Evolutionary conservation across 2,329 filamentous ascomycete genomes (phyloP), one percentile per base, ranked within the genome.

Genomic region (Alternaria triticina): DNA sequence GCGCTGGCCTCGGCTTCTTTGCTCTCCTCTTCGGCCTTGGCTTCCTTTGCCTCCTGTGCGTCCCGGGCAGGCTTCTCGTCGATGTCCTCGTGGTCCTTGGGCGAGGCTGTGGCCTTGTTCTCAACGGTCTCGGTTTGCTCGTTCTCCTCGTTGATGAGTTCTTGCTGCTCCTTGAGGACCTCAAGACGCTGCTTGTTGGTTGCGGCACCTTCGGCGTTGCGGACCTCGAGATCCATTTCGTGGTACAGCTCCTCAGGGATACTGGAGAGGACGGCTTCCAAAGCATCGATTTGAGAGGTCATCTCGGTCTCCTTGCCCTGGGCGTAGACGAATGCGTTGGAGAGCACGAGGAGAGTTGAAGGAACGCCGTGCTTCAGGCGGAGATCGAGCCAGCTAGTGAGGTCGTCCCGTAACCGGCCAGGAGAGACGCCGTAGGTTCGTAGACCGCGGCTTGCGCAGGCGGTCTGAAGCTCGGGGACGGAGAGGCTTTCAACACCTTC

Each of bases 131-230:
- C 88, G 75, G 92, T 92, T 83, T 99, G 95, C 84, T 96, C 88
- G 68, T 95, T 96, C 85, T 99, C 96, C 79, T 99, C 96, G 68
- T 97, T 91, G 62, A 99, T 99, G 67, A 99, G 89, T 79, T 97
- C 96, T 81, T 99, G 92, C 84, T 99, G 96, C 84, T 99, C 96
- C 87, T 94, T 96, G 78, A 99, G 87, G 15, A 99, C 96, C 84
- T 99, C 96, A 45, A 99, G 91, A 79, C 96, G 91, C 86, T 98
- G 96, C 87, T 96, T 97, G 88, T 99, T 99, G 70, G 96, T 99
- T 23, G 96, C 96, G 11, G 94, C 95, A 65, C 96, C 96, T 83
- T 99, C 96, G 52, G 95, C 94, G 65, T 91, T 97, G 86, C 97
- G 93, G 10, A 99, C 94, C 83, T 99, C 96, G 30, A 99, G 91